Evolutionary conservation across 1,284 basidiomycete species (phyloP).

Genomic region (Xerocomus nothofagi): DNA sequence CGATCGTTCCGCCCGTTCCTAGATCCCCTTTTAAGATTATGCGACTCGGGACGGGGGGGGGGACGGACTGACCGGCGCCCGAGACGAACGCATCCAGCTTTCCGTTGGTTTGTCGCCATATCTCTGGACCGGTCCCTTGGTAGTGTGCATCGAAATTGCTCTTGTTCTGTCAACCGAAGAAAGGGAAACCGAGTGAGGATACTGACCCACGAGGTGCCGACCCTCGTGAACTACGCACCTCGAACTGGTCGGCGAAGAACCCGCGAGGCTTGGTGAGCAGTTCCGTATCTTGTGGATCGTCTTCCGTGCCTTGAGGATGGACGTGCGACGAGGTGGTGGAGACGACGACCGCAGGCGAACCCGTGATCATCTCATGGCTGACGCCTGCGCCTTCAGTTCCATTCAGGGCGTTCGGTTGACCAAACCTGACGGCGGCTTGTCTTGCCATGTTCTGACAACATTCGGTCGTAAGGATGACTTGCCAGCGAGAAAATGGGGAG

Average conservation of each 20-base stretch:
- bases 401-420: conserved; percentile 43
- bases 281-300: conserved; percentile 41
- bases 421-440: conserved; percentile 73
- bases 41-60: background rate
- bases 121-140: conserved; percentile 91
- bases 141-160: conserved; percentile 93
- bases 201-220: too few species aligned
- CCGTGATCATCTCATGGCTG: conserved; percentile 36
- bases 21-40: background rate
- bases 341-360: conserved; percentile 53
- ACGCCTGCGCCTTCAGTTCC: conserved; percentile 26
- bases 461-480: too few species aligned
- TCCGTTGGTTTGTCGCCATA: conserved; percentile 91
- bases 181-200: background rate
- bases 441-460: conserved; percentile 85
- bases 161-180: conserved; percentile 61
- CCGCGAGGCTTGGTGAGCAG: conserved; percentile 57
- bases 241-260: conserved; percentile 95
- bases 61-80: conserved; percentile 84
- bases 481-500: conserved; percentile 35
- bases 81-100: conserved; percentile 85
- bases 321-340: conserved; percentile 53
- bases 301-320: conserved; percentile 36
- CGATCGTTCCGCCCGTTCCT: conserved; percentile 95
- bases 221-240: too few species aligned